These are phyloP conservation scores for Xylariaceae sp. DNA, from an alignment of 2,329 filamentous ascomycete species.

Conservation along the genomic window DNA sequence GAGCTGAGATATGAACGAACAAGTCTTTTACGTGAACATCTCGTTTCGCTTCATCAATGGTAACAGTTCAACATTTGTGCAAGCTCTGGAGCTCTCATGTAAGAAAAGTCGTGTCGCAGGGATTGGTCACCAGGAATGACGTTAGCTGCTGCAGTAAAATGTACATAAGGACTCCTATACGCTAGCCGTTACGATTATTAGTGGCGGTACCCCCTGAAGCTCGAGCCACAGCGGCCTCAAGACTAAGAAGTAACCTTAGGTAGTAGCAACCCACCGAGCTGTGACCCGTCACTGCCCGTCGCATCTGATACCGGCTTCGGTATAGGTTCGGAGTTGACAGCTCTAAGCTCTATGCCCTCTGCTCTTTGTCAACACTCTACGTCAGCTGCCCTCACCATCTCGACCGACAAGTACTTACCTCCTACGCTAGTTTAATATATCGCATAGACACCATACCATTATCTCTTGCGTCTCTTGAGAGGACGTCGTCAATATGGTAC, in stretches of 20 bases:
- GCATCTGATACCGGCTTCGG: slow-evolving; percentile 15
- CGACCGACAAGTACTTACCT: background rate
- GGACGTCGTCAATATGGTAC: slow-evolving; percentile 29
- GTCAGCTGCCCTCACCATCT: slow-evolving; percentile 4
- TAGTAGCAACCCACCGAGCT: background rate
- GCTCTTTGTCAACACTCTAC: slow-evolving; percentile 13
- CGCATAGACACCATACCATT: slow-evolving; percentile 1
- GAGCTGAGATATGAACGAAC: too few species aligned
- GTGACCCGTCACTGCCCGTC: background rate
- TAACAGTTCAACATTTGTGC: too few species aligned
- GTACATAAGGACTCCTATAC: background rate
- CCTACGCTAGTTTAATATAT: background rate
- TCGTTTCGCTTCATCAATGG: background rate
- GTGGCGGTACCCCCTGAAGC: background rate
- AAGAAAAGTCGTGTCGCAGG: slow-evolving; percentile 4
- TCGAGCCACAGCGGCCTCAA: background rate
- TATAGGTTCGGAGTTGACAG: too few species aligned
- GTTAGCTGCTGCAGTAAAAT: background rate
- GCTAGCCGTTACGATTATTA: background rate
- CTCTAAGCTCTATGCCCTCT: too few species aligned
- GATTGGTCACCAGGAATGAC: slow-evolving; percentile 2
- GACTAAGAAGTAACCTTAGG: background rate
- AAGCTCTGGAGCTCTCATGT: too few species aligned
- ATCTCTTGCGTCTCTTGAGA: background rate
- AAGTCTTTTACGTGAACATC: slow-evolving; percentile 14